These are phyloP conservation scores for Irpex rosettiformis DNA, from an alignment of 1,284 basidiomycete genomes.

Conservation along the genomic window DNA sequence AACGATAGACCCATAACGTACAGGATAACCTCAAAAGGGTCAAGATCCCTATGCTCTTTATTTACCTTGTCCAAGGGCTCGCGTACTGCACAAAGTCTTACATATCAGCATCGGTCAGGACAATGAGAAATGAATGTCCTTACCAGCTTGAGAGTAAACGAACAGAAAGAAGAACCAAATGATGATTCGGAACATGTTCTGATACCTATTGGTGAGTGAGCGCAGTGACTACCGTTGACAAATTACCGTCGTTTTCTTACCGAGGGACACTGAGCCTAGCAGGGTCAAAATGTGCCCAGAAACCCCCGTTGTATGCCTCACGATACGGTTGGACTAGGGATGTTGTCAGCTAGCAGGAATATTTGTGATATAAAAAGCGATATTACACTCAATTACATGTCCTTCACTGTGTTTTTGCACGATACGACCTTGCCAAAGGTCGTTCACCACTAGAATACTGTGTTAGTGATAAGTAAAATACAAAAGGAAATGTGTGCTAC, in stretches of 20 bases:
- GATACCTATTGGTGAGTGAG: conserved; percentile 46
- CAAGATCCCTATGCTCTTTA: conserved; percentile 48
- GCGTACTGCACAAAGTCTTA: conserved; percentile 42
- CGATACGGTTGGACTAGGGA: conserved; percentile 57
- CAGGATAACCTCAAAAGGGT: conserved; percentile 74
- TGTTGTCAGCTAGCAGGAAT: not conserved
- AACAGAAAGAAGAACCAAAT: conserved; percentile 86
- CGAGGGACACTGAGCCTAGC: conserved; percentile 84
- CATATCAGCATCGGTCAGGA: conserved; percentile 4
- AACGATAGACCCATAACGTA: conserved; percentile 79
- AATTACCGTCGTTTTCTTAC: conserved; percentile 37
- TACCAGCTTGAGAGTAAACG: conserved; percentile 84
- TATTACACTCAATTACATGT: conserved; percentile 65
- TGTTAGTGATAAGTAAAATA: conserved; percentile 1
- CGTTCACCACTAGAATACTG: conserved; percentile 50
- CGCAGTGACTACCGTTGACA: too few relatives aligned
- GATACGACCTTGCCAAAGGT: conserved; percentile 80
- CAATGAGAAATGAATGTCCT: conserved; percentile 20
- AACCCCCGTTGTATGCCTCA: conserved; percentile 46
- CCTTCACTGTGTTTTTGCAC: conserved; percentile 74
- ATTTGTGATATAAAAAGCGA: not conserved
- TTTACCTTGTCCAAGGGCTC: conserved; percentile 67
- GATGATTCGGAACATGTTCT: conserved; percentile 70
- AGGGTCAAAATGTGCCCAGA: conserved; percentile 75
- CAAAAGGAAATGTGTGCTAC: conserved; percentile 33